Conservation (phyloP, 768 basidiomycete genomes). For the Pleurotus platypus region DNA sequence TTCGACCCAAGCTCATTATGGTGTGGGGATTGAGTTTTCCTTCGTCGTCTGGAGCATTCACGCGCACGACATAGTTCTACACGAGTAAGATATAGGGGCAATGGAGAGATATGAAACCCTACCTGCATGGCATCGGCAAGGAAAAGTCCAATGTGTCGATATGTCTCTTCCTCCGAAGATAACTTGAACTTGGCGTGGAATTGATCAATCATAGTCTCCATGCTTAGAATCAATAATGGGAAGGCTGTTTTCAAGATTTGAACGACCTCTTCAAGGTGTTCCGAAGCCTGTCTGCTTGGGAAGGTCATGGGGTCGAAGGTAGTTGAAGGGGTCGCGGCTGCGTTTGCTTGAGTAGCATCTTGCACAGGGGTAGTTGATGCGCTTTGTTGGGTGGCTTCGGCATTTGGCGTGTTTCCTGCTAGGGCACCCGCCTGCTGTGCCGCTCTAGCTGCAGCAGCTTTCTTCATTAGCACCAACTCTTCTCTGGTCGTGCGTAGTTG, state of each 20-base stretch:
- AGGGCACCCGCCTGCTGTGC: slow-evolving; percentile 19
- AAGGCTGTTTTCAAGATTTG: slow-evolving; percentile 94
- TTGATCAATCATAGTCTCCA: slow-evolving; percentile 98
- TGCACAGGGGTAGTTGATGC: slow-evolving; percentile 13
- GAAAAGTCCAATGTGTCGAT: slow-evolving; percentile 84
- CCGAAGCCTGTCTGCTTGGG: slow-evolving; percentile 69
- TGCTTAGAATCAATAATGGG: slow-evolving; percentile 88
- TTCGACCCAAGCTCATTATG: slow-evolving; percentile 51
- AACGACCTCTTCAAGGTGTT: slow-evolving; percentile 90
- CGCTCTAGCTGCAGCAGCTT: slow-evolving; percentile 28
- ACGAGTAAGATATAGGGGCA: slow-evolving; percentile 1
- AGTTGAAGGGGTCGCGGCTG: slow-evolving; percentile 8
- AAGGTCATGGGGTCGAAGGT: slow-evolving; percentile 22
- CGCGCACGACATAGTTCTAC: slow-evolving; percentile 69
- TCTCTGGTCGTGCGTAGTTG: slow-evolving; percentile 83
- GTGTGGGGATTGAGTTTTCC: slow-evolving; percentile 56
- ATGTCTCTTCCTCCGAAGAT: slow-evolving; percentile 88
- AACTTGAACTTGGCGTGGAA: slow-evolving; percentile 88
- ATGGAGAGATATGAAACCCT: slow-evolving; percentile 1
- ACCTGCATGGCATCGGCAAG: slow-evolving; percentile 87
- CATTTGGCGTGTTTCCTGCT: slow-evolving; percentile 7
- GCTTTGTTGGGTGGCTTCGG: slow-evolving; percentile 2
- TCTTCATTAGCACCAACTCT: slow-evolving; percentile 52
- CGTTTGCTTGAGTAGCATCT: background rate
- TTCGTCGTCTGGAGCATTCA: slow-evolving; percentile 65